Evolutionary conservation across 2,329 filamentous ascomycete species (phyloP).

Genomic region (Uncinocarpus reesii): DNA sequence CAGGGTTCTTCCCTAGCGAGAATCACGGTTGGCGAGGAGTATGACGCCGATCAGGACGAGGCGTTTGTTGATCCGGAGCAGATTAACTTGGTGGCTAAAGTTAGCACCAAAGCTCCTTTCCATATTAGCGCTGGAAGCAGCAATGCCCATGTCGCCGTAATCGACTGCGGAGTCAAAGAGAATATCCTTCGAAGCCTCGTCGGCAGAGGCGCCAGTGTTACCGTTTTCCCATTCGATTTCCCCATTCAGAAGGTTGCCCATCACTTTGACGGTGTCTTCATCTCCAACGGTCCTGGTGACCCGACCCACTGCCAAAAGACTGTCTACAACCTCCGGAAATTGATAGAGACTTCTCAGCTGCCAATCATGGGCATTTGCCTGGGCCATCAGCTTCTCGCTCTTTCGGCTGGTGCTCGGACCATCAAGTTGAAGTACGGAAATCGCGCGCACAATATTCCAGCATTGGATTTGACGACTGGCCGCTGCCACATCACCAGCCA

Average conservation of each 20-base stretch:
- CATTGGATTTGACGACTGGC: slow-evolving; percentile 84
- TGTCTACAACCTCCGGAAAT: slow-evolving; percentile 77
- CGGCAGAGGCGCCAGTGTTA: slow-evolving; percentile 80
- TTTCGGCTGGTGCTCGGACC: slow-evolving; percentile 77
- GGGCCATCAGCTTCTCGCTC: slow-evolving; percentile 87
- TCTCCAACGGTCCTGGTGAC: slow-evolving; percentile 96
- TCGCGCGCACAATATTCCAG: slow-evolving; percentile 96
- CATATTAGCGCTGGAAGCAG: slow-evolving; percentile 78
- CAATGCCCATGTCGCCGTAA: slow-evolving; percentile 79
- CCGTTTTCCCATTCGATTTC: slow-evolving; percentile 92
- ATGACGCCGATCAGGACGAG: slow-evolving; percentile 96
- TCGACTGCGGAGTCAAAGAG: slow-evolving; percentile 99
- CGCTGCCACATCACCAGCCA: slow-evolving; percentile 98
- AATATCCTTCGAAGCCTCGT: slow-evolving; percentile 96
- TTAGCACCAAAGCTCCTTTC: slow-evolving; percentile 97
- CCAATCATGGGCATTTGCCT: slow-evolving; percentile 98
- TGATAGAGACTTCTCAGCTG: slow-evolving; percentile 84
- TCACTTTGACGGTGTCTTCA: slow-evolving; percentile 97
- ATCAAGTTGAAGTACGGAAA: slow-evolving; percentile 99
- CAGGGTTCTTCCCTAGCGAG: slow-evolving; percentile 90
- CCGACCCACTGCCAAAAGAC: slow-evolving; percentile 93
- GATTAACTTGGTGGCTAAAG: slow-evolving; percentile 91
- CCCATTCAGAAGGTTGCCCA: slow-evolving; percentile 96
- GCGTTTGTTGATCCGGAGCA: slow-evolving; percentile 88
- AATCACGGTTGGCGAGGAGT: slow-evolving; percentile 93